Evolutionary conservation across 108 stramenopile genomes (phyloP).

Genomic region (Poteriospumella lacustris): DNA sequence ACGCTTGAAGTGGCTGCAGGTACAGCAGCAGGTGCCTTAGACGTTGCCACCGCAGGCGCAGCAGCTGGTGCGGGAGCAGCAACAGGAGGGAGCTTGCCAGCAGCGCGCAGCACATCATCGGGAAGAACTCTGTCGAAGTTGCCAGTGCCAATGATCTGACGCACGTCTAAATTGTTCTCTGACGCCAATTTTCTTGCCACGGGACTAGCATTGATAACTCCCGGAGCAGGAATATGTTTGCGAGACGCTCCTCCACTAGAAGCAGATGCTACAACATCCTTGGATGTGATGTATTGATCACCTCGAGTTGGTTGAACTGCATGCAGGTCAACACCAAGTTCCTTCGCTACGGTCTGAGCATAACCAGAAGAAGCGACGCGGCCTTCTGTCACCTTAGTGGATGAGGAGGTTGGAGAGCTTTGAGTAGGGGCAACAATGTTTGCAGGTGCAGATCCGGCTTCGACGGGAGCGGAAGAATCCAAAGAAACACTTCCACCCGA

Average conservation of each 20-base stretch:
- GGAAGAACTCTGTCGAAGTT: conserved; percentile 85
- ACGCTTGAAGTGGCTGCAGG: too few relatives aligned
- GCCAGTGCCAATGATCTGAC: conserved; percentile 73
- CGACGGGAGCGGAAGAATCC: conserved; percentile 49
- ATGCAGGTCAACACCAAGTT: conserved; percentile 60
- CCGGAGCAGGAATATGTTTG: conserved; percentile 58
- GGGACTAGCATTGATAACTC: conserved; percentile 54
- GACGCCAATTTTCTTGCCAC: conserved; percentile 43
- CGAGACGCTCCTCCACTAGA: conserved; percentile 32
- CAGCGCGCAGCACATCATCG: conserved; percentile 74
- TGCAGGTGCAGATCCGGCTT: conserved; percentile 52
- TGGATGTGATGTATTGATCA: conserved; percentile 73
- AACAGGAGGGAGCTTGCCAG: background rate
- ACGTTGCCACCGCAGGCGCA: conserved; percentile 41
- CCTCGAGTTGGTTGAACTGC: conserved; percentile 85
- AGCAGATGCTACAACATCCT: conserved; percentile 49
- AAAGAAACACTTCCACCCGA: background rate
- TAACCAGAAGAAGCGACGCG: conserved; percentile 40
- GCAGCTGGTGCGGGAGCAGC: conserved; percentile 31
- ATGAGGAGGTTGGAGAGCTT: conserved; percentile 26
- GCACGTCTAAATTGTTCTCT: conserved; percentile 76
- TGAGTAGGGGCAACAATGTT: conserved; percentile 46
- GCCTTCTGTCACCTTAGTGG: conserved; percentile 14
- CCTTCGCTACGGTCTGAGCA: conserved; percentile 33
- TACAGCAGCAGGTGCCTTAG: conserved; percentile 62